Evolutionary conservation across 306 rosid genomes (phyloP), one percentile per base, ranked within the genome.

Genomic region (Dalbergia oliveri): DNA sequence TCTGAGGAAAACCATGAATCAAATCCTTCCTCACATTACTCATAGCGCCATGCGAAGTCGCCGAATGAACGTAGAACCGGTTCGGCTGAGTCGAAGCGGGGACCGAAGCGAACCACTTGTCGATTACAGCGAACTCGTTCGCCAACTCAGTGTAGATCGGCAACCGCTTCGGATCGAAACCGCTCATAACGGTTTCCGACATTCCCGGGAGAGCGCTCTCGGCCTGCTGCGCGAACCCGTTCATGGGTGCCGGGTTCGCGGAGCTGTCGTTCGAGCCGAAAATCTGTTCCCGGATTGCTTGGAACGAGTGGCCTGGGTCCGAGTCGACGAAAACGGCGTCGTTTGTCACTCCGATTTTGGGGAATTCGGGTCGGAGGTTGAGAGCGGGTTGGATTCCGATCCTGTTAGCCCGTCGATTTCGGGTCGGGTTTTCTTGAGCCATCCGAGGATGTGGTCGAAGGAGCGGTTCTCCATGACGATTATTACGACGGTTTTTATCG

Each of bases 51-150:
- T 92, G 97, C 4, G 99, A 94, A 12, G 99, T 94, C 3, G 99
- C 97, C 7, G 97, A 94, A 86, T 94, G 97, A 65, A 94, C 89
- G 86, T 89, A 94, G 81, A 93, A 91, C 44, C 99, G 92, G 84
- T 94, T 94, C 53, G 97, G 97, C 59, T 94, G 97, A 77, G 99
- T 94, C 47, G 97, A 90, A n/a, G 94, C 91, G 0, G 97, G 97
- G 1, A 94, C 95, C 2, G 97, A 94, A 1, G 97, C 97, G 80
- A 94, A 93, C 99, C 97, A 94, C 78, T 88, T 83, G 71, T 94
- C 97, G 67, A 94, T 89, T 1, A 94, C 86, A 0, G 87, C 86
- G 81, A 92, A 94, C 33, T 88, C 82, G 80, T 89, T 86, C 0
- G 91, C 95, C 5, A 94, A 69, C 77, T 64, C 81, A 15, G 97